These are phyloP conservation scores for Xylaria acuta DNA, from an alignment of 495 filamentous ascomycete genomes.

Conservation along the genomic window DNA sequence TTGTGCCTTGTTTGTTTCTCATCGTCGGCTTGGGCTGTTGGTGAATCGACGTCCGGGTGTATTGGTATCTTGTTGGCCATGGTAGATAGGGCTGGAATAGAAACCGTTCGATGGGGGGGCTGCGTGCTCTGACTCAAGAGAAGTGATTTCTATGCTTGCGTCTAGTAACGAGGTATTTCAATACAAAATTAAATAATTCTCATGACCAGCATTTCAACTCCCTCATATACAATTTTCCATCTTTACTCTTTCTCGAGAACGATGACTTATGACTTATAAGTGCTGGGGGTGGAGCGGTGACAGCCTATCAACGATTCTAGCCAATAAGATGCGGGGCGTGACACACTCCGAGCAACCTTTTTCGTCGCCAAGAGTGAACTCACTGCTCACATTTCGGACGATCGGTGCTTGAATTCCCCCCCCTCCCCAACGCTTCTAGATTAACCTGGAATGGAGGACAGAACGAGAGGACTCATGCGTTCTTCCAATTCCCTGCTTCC, in stretches of 20 bases:
- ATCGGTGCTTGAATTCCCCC: background rate
- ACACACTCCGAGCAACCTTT: conserved; percentile 19
- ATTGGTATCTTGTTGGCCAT: conserved; percentile 2
- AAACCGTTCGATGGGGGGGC: background rate
- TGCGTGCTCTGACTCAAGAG: background rate
- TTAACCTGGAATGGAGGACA: background rate
- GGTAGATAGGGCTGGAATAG: background rate
- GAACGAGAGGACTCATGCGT: background rate
- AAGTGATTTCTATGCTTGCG: background rate
- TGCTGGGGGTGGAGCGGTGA: background rate
- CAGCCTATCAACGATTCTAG: background rate
- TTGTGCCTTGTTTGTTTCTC: conserved; percentile 3
- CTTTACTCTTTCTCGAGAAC: background rate
- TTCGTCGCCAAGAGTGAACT: conserved; percentile 13
- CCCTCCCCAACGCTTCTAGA: too few relatives aligned
- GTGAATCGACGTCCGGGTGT: background rate
- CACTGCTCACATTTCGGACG: background rate
- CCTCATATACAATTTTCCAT: background rate
- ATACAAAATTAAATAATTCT: background rate
- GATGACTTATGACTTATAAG: conserved; percentile 8
- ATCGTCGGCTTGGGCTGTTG: background rate
- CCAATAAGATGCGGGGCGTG: conserved; percentile 26
- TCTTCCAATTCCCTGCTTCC: background rate
- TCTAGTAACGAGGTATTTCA: background rate
- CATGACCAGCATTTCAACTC: background rate